Evolutionary conservation across 2,329 filamentous ascomycete genomes (phyloP).

Genomic region (Aspergillus fischeri): DNA sequence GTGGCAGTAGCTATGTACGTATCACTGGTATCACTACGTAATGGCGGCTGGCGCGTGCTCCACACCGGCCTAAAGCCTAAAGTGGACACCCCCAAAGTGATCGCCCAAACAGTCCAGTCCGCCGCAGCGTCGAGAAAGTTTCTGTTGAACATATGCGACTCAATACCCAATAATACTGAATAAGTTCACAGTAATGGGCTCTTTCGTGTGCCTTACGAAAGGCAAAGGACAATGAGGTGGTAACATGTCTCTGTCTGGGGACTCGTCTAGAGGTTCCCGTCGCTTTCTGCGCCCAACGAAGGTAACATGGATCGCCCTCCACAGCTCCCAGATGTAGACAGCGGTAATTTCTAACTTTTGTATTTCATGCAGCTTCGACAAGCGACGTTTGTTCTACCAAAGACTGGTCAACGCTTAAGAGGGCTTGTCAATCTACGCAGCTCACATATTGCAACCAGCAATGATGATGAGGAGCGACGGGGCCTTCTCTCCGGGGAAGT

Average conservation of each 20-base stretch:
- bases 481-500: slow-evolving; percentile 29
- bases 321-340: not conserved
- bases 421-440: slow-evolving; percentile 72
- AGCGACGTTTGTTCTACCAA: slow-evolving; percentile 80
- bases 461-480: slow-evolving; percentile 34
- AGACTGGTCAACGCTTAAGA: slow-evolving; percentile 78
- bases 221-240: slow-evolving; percentile 16
- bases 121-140: not conserved
- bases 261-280: slow-evolving; percentile 27
- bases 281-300: slow-evolving; percentile 31
- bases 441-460: slow-evolving; percentile 36
- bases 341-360: not conserved
- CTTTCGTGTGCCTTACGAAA: not conserved
- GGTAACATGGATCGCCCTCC: slow-evolving; percentile 15
- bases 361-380: slow-evolving; percentile 60
- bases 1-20: not conserved
- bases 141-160: not conserved
- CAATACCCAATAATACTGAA: not conserved
- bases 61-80: not conserved
- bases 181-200: not conserved
- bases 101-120: not conserved
- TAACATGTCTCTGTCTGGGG: slow-evolving; percentile 26
- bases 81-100: not conserved
- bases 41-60: not conserved
- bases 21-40: not conserved